A percentile compares a stretch with the other conserved stretches of the same genome.
phyloP scores from a whole-genome alignment of 2,329 filamentous ascomycete species.

The Colletotrichum ledebouriae region DNA sequence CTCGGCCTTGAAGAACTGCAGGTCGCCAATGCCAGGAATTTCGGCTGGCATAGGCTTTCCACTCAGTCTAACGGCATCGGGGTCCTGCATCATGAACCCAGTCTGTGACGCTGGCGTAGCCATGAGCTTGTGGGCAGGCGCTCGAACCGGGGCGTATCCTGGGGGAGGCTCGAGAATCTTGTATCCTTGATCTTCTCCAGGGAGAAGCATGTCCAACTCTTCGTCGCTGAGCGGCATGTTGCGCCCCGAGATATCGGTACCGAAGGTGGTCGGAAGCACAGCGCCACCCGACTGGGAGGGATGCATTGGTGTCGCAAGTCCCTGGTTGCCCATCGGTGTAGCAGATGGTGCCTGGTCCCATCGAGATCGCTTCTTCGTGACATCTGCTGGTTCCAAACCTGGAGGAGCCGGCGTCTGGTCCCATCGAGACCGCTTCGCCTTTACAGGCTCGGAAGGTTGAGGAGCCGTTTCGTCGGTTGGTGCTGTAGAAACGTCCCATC shows the following conservation, averaged over 20 bases:
- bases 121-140: slow-evolving; percentile 80
- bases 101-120: slow-evolving; percentile 80
- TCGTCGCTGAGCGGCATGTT: slow-evolving; percentile 91
- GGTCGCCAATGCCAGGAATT: slow-evolving; percentile 93
- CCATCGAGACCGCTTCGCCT: slow-evolving; percentile 86
- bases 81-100: slow-evolving; percentile 98
- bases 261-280: slow-evolving; percentile 74
- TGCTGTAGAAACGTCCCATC: slow-evolving; percentile 86
- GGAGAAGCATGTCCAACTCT: slow-evolving; percentile 91
- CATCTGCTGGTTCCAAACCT: slow-evolving; percentile 66
- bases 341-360: slow-evolving; percentile 93
- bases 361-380: slow-evolving; percentile 81
- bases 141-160: slow-evolving; percentile 88
- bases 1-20: slow-evolving; percentile 98
- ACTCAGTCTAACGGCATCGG: slow-evolving; percentile 83
- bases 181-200: slow-evolving; percentile 90
- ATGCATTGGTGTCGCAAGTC: slow-evolving; percentile 84
- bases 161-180: slow-evolving; percentile 91
- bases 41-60: slow-evolving; percentile 95
- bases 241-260: slow-evolving; percentile 83
- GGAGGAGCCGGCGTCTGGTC: slow-evolving; percentile 79
- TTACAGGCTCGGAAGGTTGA: slow-evolving; percentile 66
- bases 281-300: slow-evolving; percentile 71
- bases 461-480: slow-evolving; percentile 63
- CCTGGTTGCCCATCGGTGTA: slow-evolving; percentile 79